Percentiles rank a stretch among this genome's conserved stretches.
These are phyloP conservation scores for Xylaria flabelliformis DNA, from an alignment of 495 filamentous ascomycete species.

Conservation along the genomic window DNA sequence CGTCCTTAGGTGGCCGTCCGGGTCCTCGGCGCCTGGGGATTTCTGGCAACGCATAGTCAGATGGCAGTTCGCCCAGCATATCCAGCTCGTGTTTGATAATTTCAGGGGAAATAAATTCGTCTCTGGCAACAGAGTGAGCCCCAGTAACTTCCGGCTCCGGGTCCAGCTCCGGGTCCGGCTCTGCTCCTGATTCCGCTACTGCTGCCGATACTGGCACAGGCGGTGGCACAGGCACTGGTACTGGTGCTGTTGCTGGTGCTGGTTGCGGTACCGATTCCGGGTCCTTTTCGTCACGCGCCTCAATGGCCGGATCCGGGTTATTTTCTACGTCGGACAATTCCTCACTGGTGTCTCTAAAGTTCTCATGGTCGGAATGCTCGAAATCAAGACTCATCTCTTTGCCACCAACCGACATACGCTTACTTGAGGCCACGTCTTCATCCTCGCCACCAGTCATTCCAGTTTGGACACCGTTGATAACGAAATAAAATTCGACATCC, in stretches of 20 bases:
- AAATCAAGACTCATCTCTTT: slow-evolving; percentile 70
- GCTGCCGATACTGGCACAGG: not conserved
- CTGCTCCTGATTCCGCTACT: not conserved
- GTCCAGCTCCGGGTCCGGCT: not conserved
- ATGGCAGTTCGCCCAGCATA: slow-evolving; percentile 32
- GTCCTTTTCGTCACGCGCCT: slow-evolving; percentile 35
- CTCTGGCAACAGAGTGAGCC: slow-evolving; percentile 44
- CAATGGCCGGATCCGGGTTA: slow-evolving; percentile 30
- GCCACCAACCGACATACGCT: slow-evolving; percentile 58
- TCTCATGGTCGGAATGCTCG: slow-evolving; percentile 63
- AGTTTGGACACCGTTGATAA: slow-evolving; percentile 73
- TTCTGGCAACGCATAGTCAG: slow-evolving; percentile 41
- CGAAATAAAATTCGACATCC: slow-evolving; percentile 73
- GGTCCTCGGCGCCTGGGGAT: slow-evolving; percentile 78
- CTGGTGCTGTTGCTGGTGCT: not conserved
- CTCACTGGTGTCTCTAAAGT: slow-evolving; percentile 61
- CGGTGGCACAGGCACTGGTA: not conserved
- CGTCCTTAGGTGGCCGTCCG: slow-evolving; percentile 88
- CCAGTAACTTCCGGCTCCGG: slow-evolving; percentile 40
- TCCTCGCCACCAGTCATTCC: slow-evolving; percentile 72
- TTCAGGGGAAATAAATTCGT: slow-evolving; percentile 47
- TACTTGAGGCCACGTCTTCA: slow-evolving; percentile 48
- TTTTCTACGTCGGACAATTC: slow-evolving; percentile 44
- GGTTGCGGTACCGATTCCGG: not conserved
- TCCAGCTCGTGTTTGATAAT: slow-evolving; percentile 36